Base-by-base conservation (phyloP, 108 stramenopile species). In the Cyclotella kingstonii region DNA sequence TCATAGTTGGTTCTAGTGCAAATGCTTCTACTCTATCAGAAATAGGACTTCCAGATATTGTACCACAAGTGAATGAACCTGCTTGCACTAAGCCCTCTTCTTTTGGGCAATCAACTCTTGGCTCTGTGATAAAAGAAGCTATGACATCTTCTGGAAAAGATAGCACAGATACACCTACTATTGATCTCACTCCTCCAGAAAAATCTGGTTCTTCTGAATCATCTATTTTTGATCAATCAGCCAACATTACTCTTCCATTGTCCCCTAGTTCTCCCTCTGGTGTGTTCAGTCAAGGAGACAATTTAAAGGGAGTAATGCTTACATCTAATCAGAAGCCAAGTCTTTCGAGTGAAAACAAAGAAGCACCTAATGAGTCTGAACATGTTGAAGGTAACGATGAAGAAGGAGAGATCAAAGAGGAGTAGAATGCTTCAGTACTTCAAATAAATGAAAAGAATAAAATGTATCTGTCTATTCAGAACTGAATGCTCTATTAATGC, bases 181-280 rank as follows among this genome's bases (percentile, higher is more conserved):
- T 72, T 11, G 61, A 67, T 35, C 45, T 77, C 42, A 72, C 57
- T 15, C 76, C 76, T 11, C 76, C 76, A 4, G 73, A 68, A 39
- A 62, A 63, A 11, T 19, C 70, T 25, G 70, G 55, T 18, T 62
- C 54, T 8, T 43, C 70, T 10, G 54, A 41, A 15, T 59, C 58
- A 54, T 77, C 72, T 46, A 70, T 77, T 0, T 77, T 77, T 41
- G 76, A 70, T 9, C 72, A 67, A 36, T 67, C 70, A 36, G 76
- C 63, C 23, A 72, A 53, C 41, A 71, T 77, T 38, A 77, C 70
- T 9, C 66, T 77, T 12, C 44, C 76, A 8, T 58, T 56, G 0
- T 70, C 76, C 3, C 12, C 74, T 27, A 45, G 53, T 35, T 45
- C 76, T 54, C 39, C 69, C 1, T 52, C 67, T 53, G 57, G 47